A percentile compares a stretch with the other conserved stretches of the same genome.
phyloP scores from a whole-genome alignment of 2,329 filamentous ascomycete genomes.

The Metarhizium sp. region DNA sequence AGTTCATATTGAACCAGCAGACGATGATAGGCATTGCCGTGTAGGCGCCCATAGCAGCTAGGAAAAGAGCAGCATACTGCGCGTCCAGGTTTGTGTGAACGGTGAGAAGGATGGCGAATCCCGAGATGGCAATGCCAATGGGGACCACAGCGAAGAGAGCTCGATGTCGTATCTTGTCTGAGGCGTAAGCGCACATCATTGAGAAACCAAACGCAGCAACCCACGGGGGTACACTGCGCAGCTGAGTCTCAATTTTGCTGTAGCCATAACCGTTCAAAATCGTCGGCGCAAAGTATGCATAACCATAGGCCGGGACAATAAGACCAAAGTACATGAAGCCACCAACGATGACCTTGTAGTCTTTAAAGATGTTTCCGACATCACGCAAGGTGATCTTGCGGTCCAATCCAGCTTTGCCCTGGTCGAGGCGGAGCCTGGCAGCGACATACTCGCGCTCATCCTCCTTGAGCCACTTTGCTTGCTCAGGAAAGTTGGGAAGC shows the following conservation, averaged over 20 bases:
- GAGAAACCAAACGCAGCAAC: slow-evolving; percentile 67
- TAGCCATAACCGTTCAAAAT: slow-evolving; percentile 63
- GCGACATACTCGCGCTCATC: slow-evolving; percentile 60
- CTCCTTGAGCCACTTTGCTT: slow-evolving; percentile 63
- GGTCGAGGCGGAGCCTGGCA: slow-evolving; percentile 57
- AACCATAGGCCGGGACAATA: slow-evolving; percentile 68
- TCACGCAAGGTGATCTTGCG: slow-evolving; percentile 50
- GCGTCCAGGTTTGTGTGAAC: slow-evolving; percentile 58
- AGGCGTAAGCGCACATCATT: slow-evolving; percentile 63
- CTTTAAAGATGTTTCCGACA: slow-evolving; percentile 55
- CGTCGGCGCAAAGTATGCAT: slow-evolving; percentile 67
- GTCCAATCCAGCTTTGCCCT: slow-evolving; percentile 57
- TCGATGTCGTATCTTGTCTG: slow-evolving; percentile 64
- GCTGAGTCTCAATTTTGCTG: slow-evolving; percentile 45
- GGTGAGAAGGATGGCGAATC: slow-evolving; percentile 65
- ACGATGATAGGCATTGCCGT: slow-evolving; percentile 83
- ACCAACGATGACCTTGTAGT: slow-evolving; percentile 64
- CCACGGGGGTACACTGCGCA: slow-evolving; percentile 50
- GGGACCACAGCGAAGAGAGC: slow-evolving; percentile 63
- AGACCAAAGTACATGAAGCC: slow-evolving; percentile 77
- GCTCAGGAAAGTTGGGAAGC: slow-evolving; percentile 54
- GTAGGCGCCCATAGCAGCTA: slow-evolving; percentile 73
- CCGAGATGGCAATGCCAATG: slow-evolving; percentile 59
- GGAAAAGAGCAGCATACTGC: slow-evolving; percentile 73
- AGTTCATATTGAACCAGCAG: slow-evolving; percentile 77